Base-by-base conservation (phyloP, 169 alveolate genomes). In the Eimeria tenella region DNA sequence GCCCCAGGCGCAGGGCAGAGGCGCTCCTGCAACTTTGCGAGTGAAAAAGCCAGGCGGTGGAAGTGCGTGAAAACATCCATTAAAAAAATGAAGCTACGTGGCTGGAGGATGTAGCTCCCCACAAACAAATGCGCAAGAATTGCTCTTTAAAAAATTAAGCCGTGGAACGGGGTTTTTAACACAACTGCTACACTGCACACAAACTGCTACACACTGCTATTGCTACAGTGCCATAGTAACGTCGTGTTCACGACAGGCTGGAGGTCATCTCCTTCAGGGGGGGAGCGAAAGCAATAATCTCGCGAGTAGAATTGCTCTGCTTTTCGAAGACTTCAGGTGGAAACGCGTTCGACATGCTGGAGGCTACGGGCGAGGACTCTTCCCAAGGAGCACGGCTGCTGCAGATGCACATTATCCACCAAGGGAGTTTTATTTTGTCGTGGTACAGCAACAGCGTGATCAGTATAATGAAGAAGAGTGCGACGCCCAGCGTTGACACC, bases 401-500 rank as follows among this genome's bases (percentile, higher is more conserved):
- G 84, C 94, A 90, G 42, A 90, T 75, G 94, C 94, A 90, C 90
- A 74, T 74, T 71, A 90, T 83, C 94, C 94, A 90, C 94, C 94
- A 90, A 0, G 94, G 94, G 56, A 90, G 56, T 83, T 90, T 90
- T 21, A 90, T 56, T 83, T 79, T 74, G 86, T 90, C 94, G 83
- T 90, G 94, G 58, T 90, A 90, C 90, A 90, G 50, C 79, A 90
- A 62, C 49, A 90, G 62, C 63, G 82, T 60, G 7, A 90, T 77
- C 6, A 90, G 9, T 50, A 77, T 83, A 13, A 90, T 58, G 42
- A 90, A 90, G 90, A 90, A 90, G 31, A 90, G 82, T 10, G 90
- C 94, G 6, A 90, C 73, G 42, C 94, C 73, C 55, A 71, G 81
- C 7, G 86, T 58, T 1, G 94, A 74, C 3, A 90, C 94, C 82